A percentile compares a stretch with the other conserved stretches of the same genome.
These are phyloP conservation scores for Solanum virginianum DNA, from an alignment of 257 asterid genomes.

Conservation along the genomic window DNA sequence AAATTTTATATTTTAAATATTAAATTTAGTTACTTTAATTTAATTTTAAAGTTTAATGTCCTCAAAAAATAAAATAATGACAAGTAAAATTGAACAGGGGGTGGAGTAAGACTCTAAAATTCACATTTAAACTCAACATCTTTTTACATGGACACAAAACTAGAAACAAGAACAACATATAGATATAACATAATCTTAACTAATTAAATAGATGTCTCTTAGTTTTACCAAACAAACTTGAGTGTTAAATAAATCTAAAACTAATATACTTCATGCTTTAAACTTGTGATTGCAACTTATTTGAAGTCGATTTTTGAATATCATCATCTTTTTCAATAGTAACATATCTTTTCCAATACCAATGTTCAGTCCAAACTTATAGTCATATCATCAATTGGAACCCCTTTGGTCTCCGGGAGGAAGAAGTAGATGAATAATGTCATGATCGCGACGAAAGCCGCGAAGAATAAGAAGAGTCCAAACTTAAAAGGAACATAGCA, in stretches of 20 bases:
- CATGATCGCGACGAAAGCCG: conserved; percentile 38
- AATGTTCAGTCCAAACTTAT: conserved; percentile 57
- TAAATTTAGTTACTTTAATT: too few relatives aligned
- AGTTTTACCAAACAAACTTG: neutral
- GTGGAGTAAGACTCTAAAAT: neutral
- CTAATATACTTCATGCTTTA: neutral
- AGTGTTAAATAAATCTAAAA: neutral
- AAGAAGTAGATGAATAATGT: conserved; percentile 33
- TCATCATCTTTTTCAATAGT: neutral
- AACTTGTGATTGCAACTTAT: neutral
- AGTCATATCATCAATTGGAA: conserved; percentile 75
- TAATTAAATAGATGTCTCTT: neutral
- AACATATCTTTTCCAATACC: conserved; percentile 61
- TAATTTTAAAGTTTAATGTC: too few relatives aligned
- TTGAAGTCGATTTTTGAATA: conserved; percentile 7
- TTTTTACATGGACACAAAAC: neutral
- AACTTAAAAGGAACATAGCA: conserved; percentile 64
- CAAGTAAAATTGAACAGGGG: too few relatives aligned
- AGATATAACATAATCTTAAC: neutral
- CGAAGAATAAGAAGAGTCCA: conserved; percentile 64
- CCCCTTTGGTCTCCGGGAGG: conserved; percentile 70
- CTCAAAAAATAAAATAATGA: too few relatives aligned
- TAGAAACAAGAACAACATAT: neutral
- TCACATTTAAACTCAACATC: neutral
- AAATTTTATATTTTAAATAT: too few relatives aligned